phyloP scores from a whole-genome alignment of 2,329 filamentous ascomycete species.

The Sclerotinia subarctica region DNA sequence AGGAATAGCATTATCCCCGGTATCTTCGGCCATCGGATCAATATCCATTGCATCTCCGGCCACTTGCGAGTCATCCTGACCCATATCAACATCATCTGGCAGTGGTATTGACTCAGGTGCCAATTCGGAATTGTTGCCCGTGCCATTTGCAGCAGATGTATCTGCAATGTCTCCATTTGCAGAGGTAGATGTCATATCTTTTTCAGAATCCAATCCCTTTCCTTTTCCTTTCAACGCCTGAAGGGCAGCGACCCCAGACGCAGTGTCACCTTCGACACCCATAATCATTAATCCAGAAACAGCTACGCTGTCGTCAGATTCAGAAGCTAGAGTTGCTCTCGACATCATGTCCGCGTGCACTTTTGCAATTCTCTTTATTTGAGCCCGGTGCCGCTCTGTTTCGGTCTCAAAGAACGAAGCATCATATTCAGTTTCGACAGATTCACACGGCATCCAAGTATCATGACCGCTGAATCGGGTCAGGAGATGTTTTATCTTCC shows the following conservation, averaged over 20 bases:
- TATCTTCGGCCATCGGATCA: constrained; percentile 37
- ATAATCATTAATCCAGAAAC: constrained; percentile 18
- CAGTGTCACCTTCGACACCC: constrained; percentile 12
- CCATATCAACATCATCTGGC: constrained; percentile 22
- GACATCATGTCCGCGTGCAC: constrained; percentile 34
- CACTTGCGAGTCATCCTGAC: constrained; percentile 14
- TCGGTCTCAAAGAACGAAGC: constrained; percentile 47
- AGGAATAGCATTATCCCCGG: constrained; percentile 44
- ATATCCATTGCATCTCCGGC: constrained; percentile 11
- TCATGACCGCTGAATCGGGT: constrained; percentile 73
- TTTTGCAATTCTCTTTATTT: constrained; percentile 28
- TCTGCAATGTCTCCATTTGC: background rate
- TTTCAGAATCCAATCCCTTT: constrained; percentile 3
- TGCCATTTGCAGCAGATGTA: background rate
- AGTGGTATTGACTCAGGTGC: background rate
- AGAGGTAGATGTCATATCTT: background rate
- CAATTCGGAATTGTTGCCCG: background rate
- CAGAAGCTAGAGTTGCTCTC: constrained; percentile 29
- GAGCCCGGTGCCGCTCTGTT: constrained; percentile 28
- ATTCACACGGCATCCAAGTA: constrained; percentile 61
- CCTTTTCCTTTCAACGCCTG: constrained; percentile 9
- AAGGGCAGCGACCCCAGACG: constrained; percentile 2
- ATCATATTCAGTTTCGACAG: constrained; percentile 56
- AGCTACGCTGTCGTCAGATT: constrained; percentile 30
- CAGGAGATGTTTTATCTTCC: constrained; percentile 70